phyloP scores from a whole-genome alignment of 352 stramenopile genomes.

The Pelagophyceae sp. region DNA sequence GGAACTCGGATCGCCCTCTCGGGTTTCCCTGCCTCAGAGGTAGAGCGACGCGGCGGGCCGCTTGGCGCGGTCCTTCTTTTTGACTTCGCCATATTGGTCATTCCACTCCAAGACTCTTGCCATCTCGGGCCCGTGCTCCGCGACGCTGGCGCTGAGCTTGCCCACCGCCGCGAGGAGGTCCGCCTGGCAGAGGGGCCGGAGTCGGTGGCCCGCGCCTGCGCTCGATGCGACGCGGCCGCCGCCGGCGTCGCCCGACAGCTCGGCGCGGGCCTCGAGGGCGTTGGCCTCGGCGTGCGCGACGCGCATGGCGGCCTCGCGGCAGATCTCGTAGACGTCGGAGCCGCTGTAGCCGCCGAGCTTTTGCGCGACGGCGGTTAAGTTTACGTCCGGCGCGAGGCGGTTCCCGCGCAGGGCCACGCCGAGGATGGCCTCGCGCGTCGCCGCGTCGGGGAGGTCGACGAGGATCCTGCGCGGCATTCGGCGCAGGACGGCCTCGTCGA shows the following conservation, averaged over 20 bases:
- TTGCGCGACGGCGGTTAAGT: conserved; percentile 58
- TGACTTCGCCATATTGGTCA: conserved; percentile 76
- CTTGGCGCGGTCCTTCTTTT: conserved; percentile 44
- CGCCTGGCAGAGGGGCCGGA: conserved; percentile 21
- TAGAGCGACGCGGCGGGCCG: neutral
- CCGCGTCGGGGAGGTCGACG: conserved; percentile 69
- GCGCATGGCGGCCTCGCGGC: conserved; percentile 65
- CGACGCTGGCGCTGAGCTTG: conserved; percentile 70
- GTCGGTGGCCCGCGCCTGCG: no score
- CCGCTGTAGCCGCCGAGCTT: conserved; percentile 70
- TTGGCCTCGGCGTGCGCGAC: conserved; percentile 70
- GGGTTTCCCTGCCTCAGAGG: no score
- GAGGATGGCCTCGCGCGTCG: conserved; percentile 61
- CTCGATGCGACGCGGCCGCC: no score
- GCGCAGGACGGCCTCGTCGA: conserved; percentile 76
- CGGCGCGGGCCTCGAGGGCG: conserved; percentile 42
- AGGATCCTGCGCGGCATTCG: conserved; percentile 71
- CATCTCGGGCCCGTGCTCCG: conserved; percentile 66
- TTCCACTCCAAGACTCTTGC: conserved; percentile 73
- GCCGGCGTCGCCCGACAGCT: conserved; percentile 20
- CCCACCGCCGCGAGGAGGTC: conserved; percentile 61
- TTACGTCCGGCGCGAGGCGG: conserved; percentile 56
- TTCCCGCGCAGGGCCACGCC: conserved; percentile 69
- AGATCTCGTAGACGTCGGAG: conserved; percentile 74
- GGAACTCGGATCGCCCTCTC: no score